A percentile compares a stretch with the other conserved stretches of the same genome.
phyloP scores from a whole-genome alignment of 179 eudicot genomes.

The Heliamphora pulchella region DNA sequence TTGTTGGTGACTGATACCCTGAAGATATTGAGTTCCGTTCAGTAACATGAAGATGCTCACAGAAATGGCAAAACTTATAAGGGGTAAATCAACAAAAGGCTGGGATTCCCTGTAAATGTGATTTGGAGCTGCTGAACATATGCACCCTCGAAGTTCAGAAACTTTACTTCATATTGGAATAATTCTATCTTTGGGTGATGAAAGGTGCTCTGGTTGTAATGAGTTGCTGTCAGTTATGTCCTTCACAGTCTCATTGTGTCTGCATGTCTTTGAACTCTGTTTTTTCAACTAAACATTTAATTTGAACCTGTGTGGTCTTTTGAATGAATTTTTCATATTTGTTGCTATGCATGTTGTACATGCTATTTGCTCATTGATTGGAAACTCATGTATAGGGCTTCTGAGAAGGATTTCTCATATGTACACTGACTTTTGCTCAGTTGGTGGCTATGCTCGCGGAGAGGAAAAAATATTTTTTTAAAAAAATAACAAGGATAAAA shows the following conservation, averaged over 20 bases:
- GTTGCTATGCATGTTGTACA: not conserved
- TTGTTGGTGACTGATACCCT: not conserved
- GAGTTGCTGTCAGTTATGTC: not conserved
- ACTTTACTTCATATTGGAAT: not conserved
- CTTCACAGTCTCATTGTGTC: not conserved
- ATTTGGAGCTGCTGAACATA: not conserved
- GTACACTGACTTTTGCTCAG: not conserved
- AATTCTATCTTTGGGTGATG: not conserved
- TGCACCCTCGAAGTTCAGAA: not conserved
- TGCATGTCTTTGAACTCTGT: not conserved
- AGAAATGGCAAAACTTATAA: not conserved
- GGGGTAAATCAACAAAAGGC: not conserved
- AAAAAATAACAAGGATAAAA: not conserved
- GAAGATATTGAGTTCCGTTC: not conserved
- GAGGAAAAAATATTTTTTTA: not conserved
- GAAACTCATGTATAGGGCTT: not conserved
- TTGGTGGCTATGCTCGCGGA: not conserved
- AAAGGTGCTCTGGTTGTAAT: not conserved
- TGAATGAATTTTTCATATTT: not conserved
- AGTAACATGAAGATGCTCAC: not conserved
- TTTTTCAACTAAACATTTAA: not conserved
- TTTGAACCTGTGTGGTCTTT: not conserved
- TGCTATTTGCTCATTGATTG: not conserved
- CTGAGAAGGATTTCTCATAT: not conserved
- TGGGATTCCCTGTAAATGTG: conserved; percentile 6